Base-by-base conservation (phyloP, 2,329 filamentous ascomycete genomes). In the Juglanconis oblonga region DNA sequence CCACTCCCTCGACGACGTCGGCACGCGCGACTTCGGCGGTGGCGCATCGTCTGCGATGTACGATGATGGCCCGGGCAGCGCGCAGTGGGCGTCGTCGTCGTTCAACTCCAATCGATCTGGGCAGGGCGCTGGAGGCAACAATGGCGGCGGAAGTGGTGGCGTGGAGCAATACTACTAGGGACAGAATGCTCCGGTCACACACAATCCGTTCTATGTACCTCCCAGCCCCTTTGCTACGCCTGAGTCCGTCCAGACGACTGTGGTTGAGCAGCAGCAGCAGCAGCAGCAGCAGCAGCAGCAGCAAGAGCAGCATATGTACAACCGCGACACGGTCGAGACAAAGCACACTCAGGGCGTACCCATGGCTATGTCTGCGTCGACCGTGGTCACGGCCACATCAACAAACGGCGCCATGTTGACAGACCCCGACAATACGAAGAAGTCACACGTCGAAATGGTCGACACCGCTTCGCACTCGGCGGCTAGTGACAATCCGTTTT, bases 1-100 rank as follows among this genome's bases (percentile, higher is more conserved):
- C 70, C 81, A 82, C 59, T 90, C 87, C 2, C 78, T 91, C 2
- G 88, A 91, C 69, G 88, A 91, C 66, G 79, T 87, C 33, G 81
- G 80, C 32, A 74, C 76, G 48, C 76, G 76, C 52, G 76, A 76
- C 61, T 76, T 79, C 40, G 74, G 74, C 35, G 77, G 76, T 9
- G 72, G 62, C 38, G 40, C 62, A 55, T 58, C 62, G 33, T 55
- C 35, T 36, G 55, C 50, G 10, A 55, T 57, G 59, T 61, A 61
- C 54, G 59, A 61, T 38, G 59, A 61, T 38, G 49, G 38, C 4
- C 59, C 59, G 35, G 40, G 50, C 35, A 36, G 42, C 24, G 45
- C 49, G 14, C 59, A 54, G 58, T 44, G 44, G 53, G 11, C 50
- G 33, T 11, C 40, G 13, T 36, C 52, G 17, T 50, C 53, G 4